These are phyloP conservation scores for Acanthochlamys bracteata DNA, from an alignment of 106 monocot species.

Conservation along the genomic window DNA sequence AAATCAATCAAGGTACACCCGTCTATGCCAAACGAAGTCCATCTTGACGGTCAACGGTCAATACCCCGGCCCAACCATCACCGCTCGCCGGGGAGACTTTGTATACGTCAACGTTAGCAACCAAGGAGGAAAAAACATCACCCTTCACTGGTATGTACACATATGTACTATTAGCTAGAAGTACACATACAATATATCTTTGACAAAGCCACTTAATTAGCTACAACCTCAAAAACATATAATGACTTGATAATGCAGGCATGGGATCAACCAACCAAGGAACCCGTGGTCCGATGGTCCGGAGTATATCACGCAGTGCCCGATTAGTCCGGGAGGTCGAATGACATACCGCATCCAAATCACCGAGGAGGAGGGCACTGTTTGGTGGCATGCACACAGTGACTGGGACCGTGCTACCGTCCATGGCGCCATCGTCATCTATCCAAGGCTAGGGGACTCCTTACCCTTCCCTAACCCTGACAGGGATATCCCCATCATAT, in stretches of 20 bases:
- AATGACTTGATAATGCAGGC: background rate
- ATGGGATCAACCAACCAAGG: background rate
- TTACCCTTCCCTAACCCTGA: background rate
- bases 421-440: slow-evolving; percentile 3
- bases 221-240: background rate
- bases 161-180: background rate
- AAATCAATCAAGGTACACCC: slow-evolving; percentile 1
- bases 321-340: background rate
- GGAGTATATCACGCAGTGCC: background rate
- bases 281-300: background rate
- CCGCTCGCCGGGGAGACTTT: slow-evolving; percentile 19
- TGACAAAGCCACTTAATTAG: background rate
- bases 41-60: slow-evolving; percentile 33
- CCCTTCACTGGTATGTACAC: slow-evolving; percentile 11
- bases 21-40: slow-evolving; percentile 22
- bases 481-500: background rate
- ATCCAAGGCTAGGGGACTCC: background rate
- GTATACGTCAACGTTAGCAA: slow-evolving; percentile 17
- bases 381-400: slow-evolving; percentile 1
- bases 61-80: slow-evolving; percentile 31
- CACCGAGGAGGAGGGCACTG: background rate
- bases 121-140: slow-evolving; percentile 13
- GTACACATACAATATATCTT: background rate
- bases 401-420: background rate
- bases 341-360: background rate